These are phyloP conservation scores for Aspergillus aculeatus DNA, from an alignment of 2,329 filamentous ascomycete genomes.

Conservation along the genomic window DNA sequence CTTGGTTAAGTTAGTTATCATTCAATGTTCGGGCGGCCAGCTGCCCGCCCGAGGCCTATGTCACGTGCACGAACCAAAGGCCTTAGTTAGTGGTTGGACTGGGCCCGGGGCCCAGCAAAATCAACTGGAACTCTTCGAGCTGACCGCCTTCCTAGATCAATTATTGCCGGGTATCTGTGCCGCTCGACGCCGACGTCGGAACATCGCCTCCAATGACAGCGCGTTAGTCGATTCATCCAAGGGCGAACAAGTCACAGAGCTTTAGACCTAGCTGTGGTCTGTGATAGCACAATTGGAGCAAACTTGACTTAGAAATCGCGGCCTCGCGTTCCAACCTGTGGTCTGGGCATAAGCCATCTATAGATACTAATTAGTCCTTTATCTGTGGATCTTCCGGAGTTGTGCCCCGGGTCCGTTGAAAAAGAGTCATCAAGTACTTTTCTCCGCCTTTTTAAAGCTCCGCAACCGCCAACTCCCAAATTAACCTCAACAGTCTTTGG, in stretches of 20 bases:
- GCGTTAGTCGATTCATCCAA: background rate
- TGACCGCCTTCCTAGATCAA: constrained; percentile 4
- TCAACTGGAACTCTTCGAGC: background rate
- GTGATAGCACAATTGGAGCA: background rate
- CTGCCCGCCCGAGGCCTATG: background rate
- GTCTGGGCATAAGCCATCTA: background rate
- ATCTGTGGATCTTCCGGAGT: constrained; percentile 25
- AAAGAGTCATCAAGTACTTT: constrained; percentile 22
- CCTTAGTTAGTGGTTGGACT: background rate
- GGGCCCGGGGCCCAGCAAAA: background rate
- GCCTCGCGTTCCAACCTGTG: background rate
- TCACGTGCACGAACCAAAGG: background rate
- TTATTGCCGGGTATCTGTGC: constrained; percentile 2
- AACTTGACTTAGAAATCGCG: background rate
- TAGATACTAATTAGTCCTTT: background rate
- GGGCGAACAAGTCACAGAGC: background rate
- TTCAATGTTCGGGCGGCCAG: background rate
- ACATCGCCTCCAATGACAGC: background rate
- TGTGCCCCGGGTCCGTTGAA: constrained; percentile 25
- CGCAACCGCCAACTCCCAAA: constrained; percentile 5
- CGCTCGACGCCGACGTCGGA: constrained; percentile 7
- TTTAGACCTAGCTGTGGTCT: background rate
- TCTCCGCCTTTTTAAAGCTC: constrained; percentile 15
- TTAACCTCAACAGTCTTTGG: background rate
- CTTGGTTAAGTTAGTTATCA: background rate